A percentile compares a stretch with the other conserved stretches of the same genome.
phyloP scores from a whole-genome alignment of 2,329 filamentous ascomycete species.

The Ascochyta clinopodiicola region DNA sequence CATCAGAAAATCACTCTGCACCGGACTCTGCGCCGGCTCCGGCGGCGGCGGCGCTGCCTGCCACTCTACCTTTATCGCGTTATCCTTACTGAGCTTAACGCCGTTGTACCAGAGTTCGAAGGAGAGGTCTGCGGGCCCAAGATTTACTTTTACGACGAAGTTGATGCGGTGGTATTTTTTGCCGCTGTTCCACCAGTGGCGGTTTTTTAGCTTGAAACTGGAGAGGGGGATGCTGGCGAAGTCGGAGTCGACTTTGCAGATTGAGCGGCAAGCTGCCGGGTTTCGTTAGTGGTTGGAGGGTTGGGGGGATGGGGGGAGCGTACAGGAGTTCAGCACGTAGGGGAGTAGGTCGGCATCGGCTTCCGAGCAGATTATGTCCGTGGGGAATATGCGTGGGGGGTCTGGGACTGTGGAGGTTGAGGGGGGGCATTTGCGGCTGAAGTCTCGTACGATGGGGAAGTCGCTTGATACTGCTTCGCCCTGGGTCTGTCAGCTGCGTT shows the following conservation, averaged over 20 bases:
- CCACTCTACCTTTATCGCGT: slow-evolving; percentile 48
- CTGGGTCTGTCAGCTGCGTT: too few relatives aligned
- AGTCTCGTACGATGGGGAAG: slow-evolving; percentile 24
- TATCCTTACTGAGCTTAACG: slow-evolving; percentile 43
- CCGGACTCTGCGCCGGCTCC: neutral
- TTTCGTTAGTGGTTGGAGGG: neutral
- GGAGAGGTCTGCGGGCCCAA: slow-evolving; percentile 48
- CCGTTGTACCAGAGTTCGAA: slow-evolving; percentile 51
- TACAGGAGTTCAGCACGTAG: slow-evolving; percentile 5
- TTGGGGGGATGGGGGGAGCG: neutral
- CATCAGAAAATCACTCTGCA: slow-evolving; percentile 8
- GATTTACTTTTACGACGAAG: slow-evolving; percentile 47
- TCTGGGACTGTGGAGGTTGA: too few relatives aligned
- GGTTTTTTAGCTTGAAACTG: slow-evolving; percentile 26
- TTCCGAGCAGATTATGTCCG: slow-evolving; percentile 26
- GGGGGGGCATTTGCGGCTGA: slow-evolving; percentile 6
- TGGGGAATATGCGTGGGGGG: slow-evolving; percentile 28
- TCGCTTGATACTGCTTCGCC: slow-evolving; percentile 27
- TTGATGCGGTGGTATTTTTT: slow-evolving; percentile 39
- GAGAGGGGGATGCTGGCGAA: slow-evolving; percentile 5
- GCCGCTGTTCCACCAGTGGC: slow-evolving; percentile 18
- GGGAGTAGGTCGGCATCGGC: slow-evolving; percentile 16
- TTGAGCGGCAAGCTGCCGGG: slow-evolving; percentile 33
- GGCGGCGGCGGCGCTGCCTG: slow-evolving; percentile 25
- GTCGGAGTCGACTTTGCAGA: slow-evolving; percentile 43